phyloP scores from a whole-genome alignment of 305 asterid species.

The Rubia peregrina region DNA sequence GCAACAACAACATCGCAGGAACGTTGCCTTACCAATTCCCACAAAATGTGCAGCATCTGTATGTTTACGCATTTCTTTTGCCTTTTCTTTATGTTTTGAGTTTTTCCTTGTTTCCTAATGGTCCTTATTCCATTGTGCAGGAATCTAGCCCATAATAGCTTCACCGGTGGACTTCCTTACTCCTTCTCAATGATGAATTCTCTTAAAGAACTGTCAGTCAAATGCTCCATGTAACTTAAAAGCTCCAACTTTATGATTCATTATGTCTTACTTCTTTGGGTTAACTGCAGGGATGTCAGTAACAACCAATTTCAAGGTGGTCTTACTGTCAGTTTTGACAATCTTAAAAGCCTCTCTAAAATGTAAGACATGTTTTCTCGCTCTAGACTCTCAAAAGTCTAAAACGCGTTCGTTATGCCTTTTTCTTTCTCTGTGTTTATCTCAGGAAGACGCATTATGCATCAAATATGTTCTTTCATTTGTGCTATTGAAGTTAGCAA shows the following conservation, averaged over 20 bases:
- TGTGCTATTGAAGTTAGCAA: neutral
- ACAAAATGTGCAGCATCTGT: conserved; percentile 63
- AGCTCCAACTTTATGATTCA: conserved; percentile 3
- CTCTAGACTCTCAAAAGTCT: conserved; percentile 10
- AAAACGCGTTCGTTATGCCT: neutral
- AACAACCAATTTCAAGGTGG: conserved; percentile 66
- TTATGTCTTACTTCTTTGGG: neutral
- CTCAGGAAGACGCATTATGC: neutral
- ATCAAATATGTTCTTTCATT: neutral
- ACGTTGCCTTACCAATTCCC: conserved; percentile 77
- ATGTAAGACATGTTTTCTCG: conserved; percentile 46
- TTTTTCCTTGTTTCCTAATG: conserved; percentile 8
- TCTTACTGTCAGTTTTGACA: conserved; percentile 43
- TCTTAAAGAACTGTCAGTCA: conserved; percentile 70
- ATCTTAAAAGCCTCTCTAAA: conserved; percentile 62
- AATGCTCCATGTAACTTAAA: neutral
- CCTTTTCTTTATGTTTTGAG: neutral
- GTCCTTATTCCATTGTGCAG: conserved; percentile 36
- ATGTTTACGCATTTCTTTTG: conserved; percentile 30
- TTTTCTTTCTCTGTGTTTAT: neutral
- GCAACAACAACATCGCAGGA: conserved; percentile 67
- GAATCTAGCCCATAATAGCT: conserved; percentile 64
- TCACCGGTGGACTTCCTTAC: conserved; percentile 67
- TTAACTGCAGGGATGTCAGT: conserved; percentile 55
- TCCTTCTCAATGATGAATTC: conserved; percentile 56